Evolutionary conservation across 345 rosid species (phyloP).

Genomic region (Durio zibethinus): DNA sequence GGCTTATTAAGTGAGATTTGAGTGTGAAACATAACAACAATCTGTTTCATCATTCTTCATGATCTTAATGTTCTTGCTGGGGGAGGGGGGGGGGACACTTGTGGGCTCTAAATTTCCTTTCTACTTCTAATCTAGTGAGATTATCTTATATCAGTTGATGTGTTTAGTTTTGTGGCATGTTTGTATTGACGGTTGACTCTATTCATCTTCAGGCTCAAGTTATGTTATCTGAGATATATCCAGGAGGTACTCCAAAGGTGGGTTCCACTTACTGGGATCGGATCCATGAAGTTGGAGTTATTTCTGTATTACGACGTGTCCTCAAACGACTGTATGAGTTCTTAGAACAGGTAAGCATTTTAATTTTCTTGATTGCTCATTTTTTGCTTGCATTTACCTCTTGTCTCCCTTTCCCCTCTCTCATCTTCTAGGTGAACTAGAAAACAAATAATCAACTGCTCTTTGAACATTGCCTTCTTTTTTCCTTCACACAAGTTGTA

Average conservation of each 20-base stretch:
- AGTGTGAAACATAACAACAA: neutral
- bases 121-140: neutral
- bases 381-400: slow-evolving; percentile 5
- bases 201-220: slow-evolving; percentile 67
- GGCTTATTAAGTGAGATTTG: slow-evolving; percentile 1
- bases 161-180: neutral
- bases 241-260: slow-evolving; percentile 84
- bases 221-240: slow-evolving; percentile 92
- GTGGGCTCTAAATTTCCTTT: neutral
- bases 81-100: neutral
- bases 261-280: slow-evolving; percentile 92
- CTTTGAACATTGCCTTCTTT: neutral
- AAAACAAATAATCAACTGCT: neutral
- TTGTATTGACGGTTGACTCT: slow-evolving; percentile 9
- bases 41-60: neutral
- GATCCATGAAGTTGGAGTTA: slow-evolving; percentile 74
- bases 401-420: neutral
- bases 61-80: neutral
- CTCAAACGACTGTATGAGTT: slow-evolving; percentile 76
- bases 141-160: neutral
- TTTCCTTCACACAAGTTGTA: neutral
- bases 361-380: neutral
- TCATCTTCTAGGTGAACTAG: neutral
- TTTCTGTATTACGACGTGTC: slow-evolving; percentile 67
- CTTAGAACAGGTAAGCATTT: slow-evolving; percentile 64